Evolutionary conservation across 805 yeast genomes (phyloP).

Genomic region (Jamesozyma piceae): DNA sequence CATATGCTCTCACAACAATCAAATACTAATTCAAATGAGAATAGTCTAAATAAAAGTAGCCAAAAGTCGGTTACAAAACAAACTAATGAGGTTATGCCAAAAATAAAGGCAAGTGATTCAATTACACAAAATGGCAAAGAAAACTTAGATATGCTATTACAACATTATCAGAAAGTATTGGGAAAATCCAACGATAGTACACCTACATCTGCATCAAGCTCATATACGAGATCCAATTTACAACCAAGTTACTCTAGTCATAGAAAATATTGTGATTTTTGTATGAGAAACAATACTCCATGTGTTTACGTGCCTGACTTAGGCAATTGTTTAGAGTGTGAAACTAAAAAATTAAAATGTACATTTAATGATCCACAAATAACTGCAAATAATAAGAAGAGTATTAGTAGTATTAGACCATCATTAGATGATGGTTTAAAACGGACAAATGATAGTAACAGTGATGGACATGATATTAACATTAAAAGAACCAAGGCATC

Average conservation of each 20-base stretch:
- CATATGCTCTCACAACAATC: neutral
- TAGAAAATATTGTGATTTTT: conserved; percentile 64
- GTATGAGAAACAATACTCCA: conserved; percentile 68
- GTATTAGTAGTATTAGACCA: neutral
- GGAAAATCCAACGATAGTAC: conserved; percentile 12
- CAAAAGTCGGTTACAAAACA: too few species aligned
- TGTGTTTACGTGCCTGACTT: conserved; percentile 63
- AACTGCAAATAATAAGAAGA: neutral
- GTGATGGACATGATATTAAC: too few species aligned
- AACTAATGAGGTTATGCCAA: too few species aligned
- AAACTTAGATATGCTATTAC: conserved; percentile 21
- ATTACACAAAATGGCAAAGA: conserved; percentile 7
- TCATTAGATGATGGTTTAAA: too few species aligned
- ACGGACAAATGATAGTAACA: neutral
- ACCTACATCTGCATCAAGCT: too few species aligned
- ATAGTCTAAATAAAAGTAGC: too few species aligned
- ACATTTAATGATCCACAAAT: conserved; percentile 61
- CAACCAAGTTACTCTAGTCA: neutral
- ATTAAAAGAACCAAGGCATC: neutral
- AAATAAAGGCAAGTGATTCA: too few species aligned
- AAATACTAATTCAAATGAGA: too few species aligned
- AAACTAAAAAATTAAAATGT: conserved; percentile 61
- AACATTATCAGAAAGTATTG: conserved; percentile 25
- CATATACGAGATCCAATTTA: too few species aligned
- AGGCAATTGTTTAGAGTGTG: conserved; percentile 66